Base-by-base conservation (phyloP, 768 basidiomycete species). In the Rhodotorula paludigena region DNA sequence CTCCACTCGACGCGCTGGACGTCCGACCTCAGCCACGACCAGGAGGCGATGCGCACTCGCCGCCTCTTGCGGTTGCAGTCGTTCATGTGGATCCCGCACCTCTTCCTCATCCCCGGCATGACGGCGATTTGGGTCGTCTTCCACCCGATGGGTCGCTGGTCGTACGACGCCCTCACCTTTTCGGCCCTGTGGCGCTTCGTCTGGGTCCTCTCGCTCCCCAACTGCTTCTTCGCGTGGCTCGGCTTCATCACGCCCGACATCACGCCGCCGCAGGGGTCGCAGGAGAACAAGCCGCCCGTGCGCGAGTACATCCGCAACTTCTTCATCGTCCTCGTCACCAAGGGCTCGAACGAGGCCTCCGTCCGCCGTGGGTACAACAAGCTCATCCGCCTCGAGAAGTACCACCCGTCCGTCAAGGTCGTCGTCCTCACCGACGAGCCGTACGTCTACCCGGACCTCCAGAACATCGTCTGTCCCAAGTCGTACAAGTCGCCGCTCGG, bases 401-500 rank as follows among this genome's bases (percentile, higher is more conserved):
- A 64, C 63, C 76, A 77, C 69, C 76, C 76, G 16, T 66, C 76
- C 51, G 69, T 77, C 69, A 77, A 77, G 74, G 74, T 74, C 49
- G 71, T 75, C 70, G 76, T 77, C 61, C 66, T 75, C 28, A 74
- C 74, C 54, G 74, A 76, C 48, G 75, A 75, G 64, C 74, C 74
- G 25, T 72, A 74, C 68, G 76, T 74, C 53, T 77, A 77, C 70
- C 76, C 76, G 28, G 76, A 77, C 56, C 73, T 77, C 63, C 73
- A 76, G 60, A 77, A 77, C 74, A 76, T 77, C 56, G 76, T 77
- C 65, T 77, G 76, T 68, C 76, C 76, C 48, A 77, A 77, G 64
- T 73, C 75, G 57, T 77, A 77, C 71, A 74, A 74, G 64, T 75
- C 74, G 35, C 75, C 76, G 35, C 71, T 75, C 59, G 76, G 76